Evolutionary conservation across 768 basidiomycete genomes (phyloP).

Genomic region (Mycena albidolilacea): DNA sequence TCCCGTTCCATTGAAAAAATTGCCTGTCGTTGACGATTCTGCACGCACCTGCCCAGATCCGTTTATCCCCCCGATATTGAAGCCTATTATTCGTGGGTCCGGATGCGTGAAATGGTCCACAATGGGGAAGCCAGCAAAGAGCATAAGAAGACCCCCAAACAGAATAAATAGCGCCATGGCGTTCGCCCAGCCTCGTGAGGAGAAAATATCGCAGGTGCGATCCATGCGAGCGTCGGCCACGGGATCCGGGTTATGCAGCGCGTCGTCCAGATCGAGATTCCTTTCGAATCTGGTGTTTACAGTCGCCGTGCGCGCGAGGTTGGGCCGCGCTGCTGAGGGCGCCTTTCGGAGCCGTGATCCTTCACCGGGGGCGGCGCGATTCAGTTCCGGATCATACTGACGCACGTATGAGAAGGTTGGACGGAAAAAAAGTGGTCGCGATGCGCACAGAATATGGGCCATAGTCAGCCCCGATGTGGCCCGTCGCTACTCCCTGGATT

Average conservation of each 20-base stretch:
- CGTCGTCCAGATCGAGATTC: constrained; percentile 92
- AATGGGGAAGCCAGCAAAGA: constrained; percentile 94
- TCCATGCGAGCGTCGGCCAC: constrained; percentile 75
- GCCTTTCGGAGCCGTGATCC: constrained; percentile 60
- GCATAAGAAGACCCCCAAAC: constrained; percentile 74
- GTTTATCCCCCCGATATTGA: constrained; percentile 94
- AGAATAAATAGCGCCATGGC: constrained; percentile 80
- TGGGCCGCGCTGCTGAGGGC: constrained; percentile 41
- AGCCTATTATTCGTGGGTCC: constrained; percentile 61
- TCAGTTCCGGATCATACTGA: constrained; percentile 34
- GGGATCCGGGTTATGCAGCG: constrained; percentile 90
- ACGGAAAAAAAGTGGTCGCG: constrained; percentile 13
- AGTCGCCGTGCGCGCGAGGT: constrained; percentile 66
- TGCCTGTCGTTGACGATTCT: too few species aligned
- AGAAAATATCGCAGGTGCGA: constrained; percentile 79
- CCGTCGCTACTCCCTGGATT: constrained; percentile 85
- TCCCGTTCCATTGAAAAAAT: constrained; percentile 53
- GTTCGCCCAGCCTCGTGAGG: constrained; percentile 88
- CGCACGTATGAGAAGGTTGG: constrained; percentile 9
- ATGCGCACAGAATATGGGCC: constrained; percentile 87
- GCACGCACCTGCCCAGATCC: constrained; percentile 84
- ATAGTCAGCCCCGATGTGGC: constrained; percentile 84
- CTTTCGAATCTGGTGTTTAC: constrained; percentile 85
- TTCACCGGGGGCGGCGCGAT: constrained; percentile 59
- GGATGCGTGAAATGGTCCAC: constrained; percentile 67